A percentile compares a stretch with the other conserved stretches of the same genome.
These are phyloP conservation scores for Entomortierella beljakovae DNA, from an alignment of 192 early-diverging fungal species.

Conservation along the genomic window DNA sequence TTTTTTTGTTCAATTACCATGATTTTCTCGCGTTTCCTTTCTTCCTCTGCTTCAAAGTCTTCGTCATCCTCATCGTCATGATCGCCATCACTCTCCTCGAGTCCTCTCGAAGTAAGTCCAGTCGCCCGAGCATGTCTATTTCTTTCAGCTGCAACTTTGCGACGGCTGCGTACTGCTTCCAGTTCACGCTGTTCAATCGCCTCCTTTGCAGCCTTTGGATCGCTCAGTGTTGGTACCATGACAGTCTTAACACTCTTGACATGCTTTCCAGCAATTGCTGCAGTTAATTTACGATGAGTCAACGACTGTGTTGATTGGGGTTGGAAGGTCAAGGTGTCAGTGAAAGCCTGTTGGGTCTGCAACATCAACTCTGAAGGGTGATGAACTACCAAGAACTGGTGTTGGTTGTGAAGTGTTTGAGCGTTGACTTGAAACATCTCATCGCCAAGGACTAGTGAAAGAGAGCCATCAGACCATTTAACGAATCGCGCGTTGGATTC, in stretches of 20 bases:
- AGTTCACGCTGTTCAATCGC: conserved; percentile 64
- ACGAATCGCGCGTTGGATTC: conserved; percentile 84
- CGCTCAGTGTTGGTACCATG: conserved; percentile 69
- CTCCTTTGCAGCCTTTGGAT: conserved; percentile 74
- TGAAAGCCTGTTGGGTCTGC: conserved; percentile 74
- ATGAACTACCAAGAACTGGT: conserved; percentile 72
- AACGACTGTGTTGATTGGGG: conserved; percentile 66
- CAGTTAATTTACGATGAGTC: conserved; percentile 75
- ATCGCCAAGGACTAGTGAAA: conserved; percentile 78
- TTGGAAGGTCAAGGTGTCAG: conserved; percentile 71
- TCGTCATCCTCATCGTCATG: conserved; percentile 61
- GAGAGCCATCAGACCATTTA: conserved; percentile 80
- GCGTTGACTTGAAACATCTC: conserved; percentile 78
- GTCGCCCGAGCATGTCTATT: conserved; percentile 57
- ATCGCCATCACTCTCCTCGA: conserved; percentile 45
- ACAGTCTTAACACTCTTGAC: conserved; percentile 73
- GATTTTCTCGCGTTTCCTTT: conserved; percentile 44
- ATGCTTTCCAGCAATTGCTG: conserved; percentile 74
- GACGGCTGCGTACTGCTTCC: conserved; percentile 66
- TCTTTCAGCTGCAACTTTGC: conserved; percentile 64
- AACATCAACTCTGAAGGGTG: conserved; percentile 66
- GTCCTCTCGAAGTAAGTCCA: conserved; percentile 40
- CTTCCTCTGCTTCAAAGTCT: conserved; percentile 56
- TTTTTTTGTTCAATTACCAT: conserved; percentile 23
- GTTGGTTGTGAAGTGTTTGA: conserved; percentile 61